Evolutionary conservation across 345 rosid genomes (phyloP).

Genomic region (Jatropha curcas): DNA sequence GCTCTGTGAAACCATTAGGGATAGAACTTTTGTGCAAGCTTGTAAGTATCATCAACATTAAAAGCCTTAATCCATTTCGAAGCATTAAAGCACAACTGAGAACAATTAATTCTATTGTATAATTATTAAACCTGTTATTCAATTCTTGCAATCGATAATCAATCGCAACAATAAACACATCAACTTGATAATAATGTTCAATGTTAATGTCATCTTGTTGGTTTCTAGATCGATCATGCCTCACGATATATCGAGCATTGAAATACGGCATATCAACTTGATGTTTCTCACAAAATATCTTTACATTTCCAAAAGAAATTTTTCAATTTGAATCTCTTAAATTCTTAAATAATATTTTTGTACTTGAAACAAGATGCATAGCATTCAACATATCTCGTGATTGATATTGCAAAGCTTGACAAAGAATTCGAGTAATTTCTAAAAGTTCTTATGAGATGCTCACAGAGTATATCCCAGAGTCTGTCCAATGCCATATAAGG

Average conservation of each 20-base stretch:
- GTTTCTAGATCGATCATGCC: neutral
- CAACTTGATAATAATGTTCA: neutral
- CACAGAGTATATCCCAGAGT: too few species aligned
- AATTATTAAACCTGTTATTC: constrained; percentile 2
- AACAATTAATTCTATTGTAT: neutral
- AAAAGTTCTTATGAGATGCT: too few species aligned
- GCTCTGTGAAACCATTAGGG: neutral
- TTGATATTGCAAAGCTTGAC: too few species aligned
- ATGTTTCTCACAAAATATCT: neutral
- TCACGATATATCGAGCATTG: neutral
- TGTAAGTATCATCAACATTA: constrained; percentile 1
- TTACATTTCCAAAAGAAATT: too few species aligned
- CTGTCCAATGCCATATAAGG: too few species aligned
- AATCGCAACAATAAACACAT: neutral
- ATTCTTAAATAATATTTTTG: too few species aligned
- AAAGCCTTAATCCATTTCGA: neutral
- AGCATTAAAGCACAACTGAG: neutral
- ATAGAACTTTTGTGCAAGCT: neutral
- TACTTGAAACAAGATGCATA: too few species aligned
- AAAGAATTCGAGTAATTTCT: too few species aligned
- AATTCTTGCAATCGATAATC: constrained; percentile 1
- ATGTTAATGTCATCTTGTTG: neutral
- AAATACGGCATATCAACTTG: neutral
- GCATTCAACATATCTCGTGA: too few species aligned
- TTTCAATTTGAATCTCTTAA: too few species aligned